Evolutionary conservation across 2,329 filamentous ascomycete species (phyloP).

Genomic region (Fusarium sp.): DNA sequence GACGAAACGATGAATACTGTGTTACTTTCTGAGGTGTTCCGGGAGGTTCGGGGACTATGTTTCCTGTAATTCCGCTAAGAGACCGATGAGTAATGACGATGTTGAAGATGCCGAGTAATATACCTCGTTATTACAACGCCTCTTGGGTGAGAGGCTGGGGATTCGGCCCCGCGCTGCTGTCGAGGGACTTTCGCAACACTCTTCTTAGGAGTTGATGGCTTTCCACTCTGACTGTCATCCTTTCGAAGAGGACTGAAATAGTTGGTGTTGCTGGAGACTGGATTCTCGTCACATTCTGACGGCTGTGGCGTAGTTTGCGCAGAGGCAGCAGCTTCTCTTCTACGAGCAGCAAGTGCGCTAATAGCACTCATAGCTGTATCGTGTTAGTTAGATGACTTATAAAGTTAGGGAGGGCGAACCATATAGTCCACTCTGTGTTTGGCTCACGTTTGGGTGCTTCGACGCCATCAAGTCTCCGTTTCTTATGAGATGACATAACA

Average conservation of each 20-base stretch:
- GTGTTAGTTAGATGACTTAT: background rate
- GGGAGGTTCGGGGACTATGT: conserved; percentile 5
- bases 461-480: conserved; percentile 52
- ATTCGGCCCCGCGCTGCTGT: conserved; percentile 24
- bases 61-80: conserved; percentile 11
- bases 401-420: background rate
- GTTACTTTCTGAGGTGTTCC: conserved; percentile 21
- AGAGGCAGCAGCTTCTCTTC: conserved; percentile 43
- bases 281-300: conserved; percentile 39
- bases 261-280: conserved; percentile 43
- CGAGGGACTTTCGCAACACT: conserved; percentile 23
- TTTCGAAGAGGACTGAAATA: conserved; percentile 50
- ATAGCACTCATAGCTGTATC: conserved; percentile 50
- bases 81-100: conserved; percentile 8
- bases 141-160: conserved; percentile 23
- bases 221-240: conserved; percentile 6
- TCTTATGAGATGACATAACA: conserved; percentile 51
- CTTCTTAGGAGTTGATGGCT: conserved; percentile 39
- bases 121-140: conserved; percentile 32
- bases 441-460: conserved; percentile 50
- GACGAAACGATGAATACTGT: conserved; percentile 61
- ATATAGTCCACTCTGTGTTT: background rate
- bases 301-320: conserved; percentile 15
- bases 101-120: background rate
- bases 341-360: conserved; percentile 55